A percentile compares a stretch with the other conserved stretches of the same genome.
These are phyloP conservation scores for Coemansia sp. DNA, from an alignment of 192 early-diverging fungal genomes.

Conservation along the genomic window DNA sequence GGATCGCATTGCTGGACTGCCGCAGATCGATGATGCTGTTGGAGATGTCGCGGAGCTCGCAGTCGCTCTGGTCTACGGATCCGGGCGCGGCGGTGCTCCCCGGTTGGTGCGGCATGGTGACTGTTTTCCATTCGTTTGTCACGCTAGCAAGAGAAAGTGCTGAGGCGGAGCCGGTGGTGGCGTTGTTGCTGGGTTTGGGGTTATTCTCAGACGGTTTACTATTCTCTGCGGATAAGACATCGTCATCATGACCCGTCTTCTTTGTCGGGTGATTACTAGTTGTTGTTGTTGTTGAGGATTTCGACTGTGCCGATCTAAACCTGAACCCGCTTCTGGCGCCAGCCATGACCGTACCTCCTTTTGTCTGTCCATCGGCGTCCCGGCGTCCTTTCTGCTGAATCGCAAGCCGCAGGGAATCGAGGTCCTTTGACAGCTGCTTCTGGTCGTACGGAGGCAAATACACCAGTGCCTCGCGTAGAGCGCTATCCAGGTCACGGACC, in stretches of 20 bases:
- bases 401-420: conserved; percentile 31
- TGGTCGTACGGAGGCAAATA: conserved; percentile 51
- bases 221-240: neutral
- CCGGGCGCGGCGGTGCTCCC: neutral
- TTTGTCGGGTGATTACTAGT: neutral
- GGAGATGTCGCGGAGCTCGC: conserved; percentile 53
- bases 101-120: neutral
- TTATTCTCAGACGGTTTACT: no score
- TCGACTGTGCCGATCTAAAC: conserved; percentile 31
- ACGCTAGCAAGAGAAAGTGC: neutral
- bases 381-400: conserved; percentile 13
- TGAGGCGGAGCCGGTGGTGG: neutral
- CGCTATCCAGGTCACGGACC: conserved; percentile 34
- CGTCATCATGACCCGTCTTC: neutral
- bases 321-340: conserved; percentile 18
- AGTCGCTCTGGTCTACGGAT: conserved; percentile 12
- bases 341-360: neutral
- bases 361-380: neutral
- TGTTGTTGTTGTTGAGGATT: neutral
- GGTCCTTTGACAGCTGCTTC: conserved; percentile 31
- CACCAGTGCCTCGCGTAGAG: conserved; percentile 47
- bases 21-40: conserved; percentile 70
- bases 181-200: neutral
- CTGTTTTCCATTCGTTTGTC: conserved; percentile 10
- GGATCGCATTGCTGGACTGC: conserved; percentile 47